Conservation (phyloP, 192 early-diverging fungal species). For the Linderina pennispora region DNA sequence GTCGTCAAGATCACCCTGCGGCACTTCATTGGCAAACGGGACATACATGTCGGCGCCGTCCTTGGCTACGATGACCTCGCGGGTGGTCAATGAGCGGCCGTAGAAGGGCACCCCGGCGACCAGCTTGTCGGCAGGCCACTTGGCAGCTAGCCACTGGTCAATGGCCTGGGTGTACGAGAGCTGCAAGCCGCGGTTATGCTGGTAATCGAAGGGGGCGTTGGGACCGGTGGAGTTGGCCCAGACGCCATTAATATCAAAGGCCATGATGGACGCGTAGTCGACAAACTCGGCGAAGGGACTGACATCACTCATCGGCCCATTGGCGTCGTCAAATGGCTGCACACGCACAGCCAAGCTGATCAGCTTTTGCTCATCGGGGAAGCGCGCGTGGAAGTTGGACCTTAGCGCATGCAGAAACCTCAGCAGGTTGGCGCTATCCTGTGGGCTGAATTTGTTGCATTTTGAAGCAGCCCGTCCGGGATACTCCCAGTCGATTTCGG, state of each 20-base stretch:
- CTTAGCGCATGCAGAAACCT: constrained; percentile 39
- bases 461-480: constrained; percentile 51
- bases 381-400: constrained; percentile 22
- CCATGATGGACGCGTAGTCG: constrained; percentile 62
- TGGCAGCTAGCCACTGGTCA: constrained; percentile 52
- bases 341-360: constrained; percentile 60
- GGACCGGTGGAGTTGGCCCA: constrained; percentile 57
- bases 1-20: constrained; percentile 52
- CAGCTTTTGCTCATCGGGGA: constrained; percentile 39
- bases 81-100: constrained; percentile 49
- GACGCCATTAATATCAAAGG: constrained; percentile 58
- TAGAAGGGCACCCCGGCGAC: constrained; percentile 56
- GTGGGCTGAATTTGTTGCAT: constrained; percentile 46
- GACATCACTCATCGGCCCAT: constrained; percentile 51
- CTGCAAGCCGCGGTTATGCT: constrained; percentile 23
- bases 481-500: constrained; percentile 65
- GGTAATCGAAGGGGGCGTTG: constrained; percentile 51
- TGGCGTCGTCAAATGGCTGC: constrained; percentile 50
- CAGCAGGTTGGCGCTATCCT: constrained; percentile 39
- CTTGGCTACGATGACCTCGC: constrained; percentile 38
- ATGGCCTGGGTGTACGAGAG: constrained; percentile 46
- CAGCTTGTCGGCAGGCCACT: constrained; percentile 58
- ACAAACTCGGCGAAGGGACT: constrained; percentile 56
- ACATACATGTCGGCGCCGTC: constrained; percentile 37
- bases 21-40: constrained; percentile 31